Base-by-base conservation (phyloP, 805 yeast species). In the Cyberlindnera bimundalis region DNA sequence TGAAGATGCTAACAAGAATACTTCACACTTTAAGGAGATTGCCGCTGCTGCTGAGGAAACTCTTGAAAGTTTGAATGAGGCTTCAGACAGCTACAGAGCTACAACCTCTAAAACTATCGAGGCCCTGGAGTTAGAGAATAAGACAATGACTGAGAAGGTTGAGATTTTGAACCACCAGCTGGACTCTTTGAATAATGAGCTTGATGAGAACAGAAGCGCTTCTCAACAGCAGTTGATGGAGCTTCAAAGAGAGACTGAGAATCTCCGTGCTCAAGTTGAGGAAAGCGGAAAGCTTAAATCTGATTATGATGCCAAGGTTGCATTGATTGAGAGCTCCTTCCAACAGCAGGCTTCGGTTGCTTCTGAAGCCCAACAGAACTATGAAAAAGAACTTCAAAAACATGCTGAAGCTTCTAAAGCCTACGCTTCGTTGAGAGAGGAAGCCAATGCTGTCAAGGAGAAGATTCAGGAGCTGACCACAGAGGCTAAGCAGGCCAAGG, bases 21-120 rank as follows among this genome's bases (percentile, higher is more conserved):
- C 76, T 9, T 69, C 69, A n/a, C 80, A 82, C 49, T 75, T 81
- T 56, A 76, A 79, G 42, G 66, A 65, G n/a, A 70, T 86, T 29
- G 79, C 89, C 0, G 62, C 63, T 37, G 77, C 84, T 12, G 77
- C 87, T 4, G 95, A 86, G 54, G 76, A 74, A 38, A 78, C 89
- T 5, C 66, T 86, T 28, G 61, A 65, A 28, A 67, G 71, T 33
- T 65, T 85, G 44, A 78, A 76, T 21, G 64, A 65, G 16, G 66
- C 81, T 1, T 82, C 73, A 55, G 86, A 73, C 35, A 61, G 60
- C 34, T 71, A 60, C 47, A 73, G 70, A 47, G 43, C 47, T 9
- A 36, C 47, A 2, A 41, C 64, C 1, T 37, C 46, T 16, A 40
- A 37, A 3, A 45, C 49, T 10, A 49, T 57, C 9, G 29, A 41